Evolutionary conservation across 192 early-diverging fungal genomes (phyloP).

Genomic region (Martensiomyces pterosporus): DNA sequence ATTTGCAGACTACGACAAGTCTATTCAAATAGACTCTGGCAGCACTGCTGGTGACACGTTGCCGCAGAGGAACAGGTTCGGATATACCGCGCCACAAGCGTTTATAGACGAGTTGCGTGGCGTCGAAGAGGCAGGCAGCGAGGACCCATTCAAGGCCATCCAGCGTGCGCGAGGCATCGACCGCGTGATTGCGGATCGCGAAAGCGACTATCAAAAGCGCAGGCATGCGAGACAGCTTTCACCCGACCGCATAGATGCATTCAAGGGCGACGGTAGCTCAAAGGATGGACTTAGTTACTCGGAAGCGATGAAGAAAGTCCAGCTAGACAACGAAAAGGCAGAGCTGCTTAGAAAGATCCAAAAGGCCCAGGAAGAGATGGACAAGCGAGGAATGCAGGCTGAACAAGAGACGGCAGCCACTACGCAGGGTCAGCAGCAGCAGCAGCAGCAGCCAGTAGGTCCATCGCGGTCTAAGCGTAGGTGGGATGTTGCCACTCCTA

Average conservation of each 20-base stretch:
- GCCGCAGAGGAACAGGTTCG: conserved; percentile 54
- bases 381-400: too few species aligned
- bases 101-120: conserved; percentile 62
- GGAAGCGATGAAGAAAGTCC: conserved; percentile 81
- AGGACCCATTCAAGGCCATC: conserved; percentile 63
- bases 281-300: conserved; percentile 66
- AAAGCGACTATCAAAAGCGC: conserved; percentile 84
- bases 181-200: conserved; percentile 73
- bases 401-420: too few species aligned
- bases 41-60: conserved; percentile 31
- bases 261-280: conserved; percentile 40
- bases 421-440: too few species aligned
- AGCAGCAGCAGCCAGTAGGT: conserved; percentile 19
- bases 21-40: conserved; percentile 26
- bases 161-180: conserved; percentile 41
- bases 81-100: conserved; percentile 79
- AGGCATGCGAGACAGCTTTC: conserved; percentile 75
- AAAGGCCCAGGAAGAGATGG: conserved; percentile 67
- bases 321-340: conserved; percentile 79
- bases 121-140: conserved; percentile 48
- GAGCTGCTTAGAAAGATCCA: conserved; percentile 65
- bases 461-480: conserved; percentile 61
- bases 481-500: conserved; percentile 84
- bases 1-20: conserved; percentile 67
- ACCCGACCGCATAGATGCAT: conserved; percentile 76